These are phyloP conservation scores for Huiozyma naganishii DNA, from an alignment of 805 yeast species.

Conservation along the genomic window DNA sequence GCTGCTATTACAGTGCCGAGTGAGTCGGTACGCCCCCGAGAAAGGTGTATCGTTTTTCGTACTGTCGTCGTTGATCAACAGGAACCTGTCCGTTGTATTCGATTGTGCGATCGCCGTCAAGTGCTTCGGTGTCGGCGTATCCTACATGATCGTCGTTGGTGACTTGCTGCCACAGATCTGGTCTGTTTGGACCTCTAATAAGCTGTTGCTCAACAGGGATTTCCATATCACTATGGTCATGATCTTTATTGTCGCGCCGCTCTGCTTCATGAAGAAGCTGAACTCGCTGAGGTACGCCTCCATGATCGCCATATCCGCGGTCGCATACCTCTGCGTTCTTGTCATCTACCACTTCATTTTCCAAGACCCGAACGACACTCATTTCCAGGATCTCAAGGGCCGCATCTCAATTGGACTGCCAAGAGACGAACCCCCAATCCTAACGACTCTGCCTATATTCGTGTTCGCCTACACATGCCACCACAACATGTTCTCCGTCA, in stretches of 20 bases:
- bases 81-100: constrained; percentile 48
- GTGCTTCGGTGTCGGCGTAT: constrained; percentile 61
- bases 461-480: constrained; percentile 95
- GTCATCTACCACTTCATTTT: constrained; percentile 59
- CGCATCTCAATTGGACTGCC: constrained; percentile 40
- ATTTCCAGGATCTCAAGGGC: constrained; percentile 32
- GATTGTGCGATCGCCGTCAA: constrained; percentile 61
- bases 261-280: constrained; percentile 63
- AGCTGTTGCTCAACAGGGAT: constrained; percentile 33
- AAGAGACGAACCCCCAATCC: constrained; percentile 33
- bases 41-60: constrained; percentile 56
- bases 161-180: constrained; percentile 55
- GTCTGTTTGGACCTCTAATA: constrained; percentile 21
- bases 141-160: constrained; percentile 60
- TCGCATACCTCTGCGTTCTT: constrained; percentile 60
- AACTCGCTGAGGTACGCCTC: constrained; percentile 84
- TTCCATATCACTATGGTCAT: constrained; percentile 56
- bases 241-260: constrained; percentile 33
- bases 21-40: constrained; percentile 40
- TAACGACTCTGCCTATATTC: constrained; percentile 77
- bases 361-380: constrained; percentile 4
- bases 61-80: constrained; percentile 49
- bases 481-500: constrained; percentile 84
- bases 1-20: constrained; percentile 48
- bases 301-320: constrained; percentile 69